These are phyloP conservation scores for Paecilomyces variotii DNA, from an alignment of 2,329 filamentous ascomycete genomes.

Conservation along the genomic window DNA sequence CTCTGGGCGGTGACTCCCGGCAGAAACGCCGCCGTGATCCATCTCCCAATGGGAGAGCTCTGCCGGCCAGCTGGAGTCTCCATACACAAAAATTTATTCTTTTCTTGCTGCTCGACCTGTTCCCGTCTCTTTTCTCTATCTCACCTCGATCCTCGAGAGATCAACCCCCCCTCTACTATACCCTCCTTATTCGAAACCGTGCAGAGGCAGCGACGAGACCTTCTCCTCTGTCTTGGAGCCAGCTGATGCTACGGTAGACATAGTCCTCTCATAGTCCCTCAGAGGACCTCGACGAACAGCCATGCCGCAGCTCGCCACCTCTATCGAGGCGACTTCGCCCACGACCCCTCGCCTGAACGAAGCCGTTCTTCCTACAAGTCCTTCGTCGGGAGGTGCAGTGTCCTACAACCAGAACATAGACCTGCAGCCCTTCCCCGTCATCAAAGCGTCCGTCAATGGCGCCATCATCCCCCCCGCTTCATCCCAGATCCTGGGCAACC, in stretches of 20 bases:
- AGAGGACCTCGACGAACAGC: constrained; percentile 26
- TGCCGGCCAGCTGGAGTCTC: constrained; percentile 6
- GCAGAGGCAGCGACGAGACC: constrained; percentile 19
- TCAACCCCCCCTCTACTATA: constrained; percentile 5
- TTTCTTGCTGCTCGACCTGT: constrained; percentile 9
- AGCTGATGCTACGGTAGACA: constrained; percentile 33
- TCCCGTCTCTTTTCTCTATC: constrained; percentile 9
- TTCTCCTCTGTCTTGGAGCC: constrained; percentile 19
- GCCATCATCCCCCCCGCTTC: constrained; percentile 50
- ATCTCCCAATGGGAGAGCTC: constrained; percentile 16
- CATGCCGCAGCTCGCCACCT: constrained; percentile 24
- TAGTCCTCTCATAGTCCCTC: constrained; percentile 26
- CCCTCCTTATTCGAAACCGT: constrained; percentile 14
- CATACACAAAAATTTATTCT: constrained; percentile 19
- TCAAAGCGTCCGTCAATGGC: constrained; percentile 19
- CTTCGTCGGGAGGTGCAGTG: constrained; percentile 32
- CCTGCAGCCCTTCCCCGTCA: constrained; percentile 21
- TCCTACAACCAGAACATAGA: constrained; percentile 27
- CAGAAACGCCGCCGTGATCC: constrained; percentile 7
- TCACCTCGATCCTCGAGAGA: constrained; percentile 9
- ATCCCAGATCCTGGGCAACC: constrained; percentile 46
- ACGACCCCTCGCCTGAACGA: constrained; percentile 11
- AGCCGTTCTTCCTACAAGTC: constrained; percentile 28
- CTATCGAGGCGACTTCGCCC: constrained; percentile 13
- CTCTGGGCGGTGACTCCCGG: constrained; percentile 10